A percentile compares a stretch with the other conserved stretches of the same genome.
Evolutionary conservation across 345 rosid genomes (phyloP).

Genomic region (Lepidium didymum): DNA sequence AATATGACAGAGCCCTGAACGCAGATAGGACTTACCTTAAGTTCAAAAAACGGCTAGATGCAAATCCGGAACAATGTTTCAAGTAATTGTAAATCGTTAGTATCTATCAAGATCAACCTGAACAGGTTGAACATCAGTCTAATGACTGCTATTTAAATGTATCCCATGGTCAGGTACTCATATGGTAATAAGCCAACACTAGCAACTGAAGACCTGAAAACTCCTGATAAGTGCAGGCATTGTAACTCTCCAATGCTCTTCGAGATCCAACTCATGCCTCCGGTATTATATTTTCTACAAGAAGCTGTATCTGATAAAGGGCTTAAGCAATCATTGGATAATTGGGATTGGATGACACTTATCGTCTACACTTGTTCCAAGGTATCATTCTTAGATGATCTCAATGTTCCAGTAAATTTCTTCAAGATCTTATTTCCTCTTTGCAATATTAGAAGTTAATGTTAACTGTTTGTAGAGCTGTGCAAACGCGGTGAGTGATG

Average conservation of each 20-base stretch:
- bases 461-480: slow-evolving; percentile 52
- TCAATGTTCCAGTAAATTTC: background rate
- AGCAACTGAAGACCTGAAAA: slow-evolving; percentile 37
- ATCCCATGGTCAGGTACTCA: slow-evolving; percentile 45
- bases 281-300: slow-evolving; percentile 66
- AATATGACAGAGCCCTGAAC: slow-evolving; percentile 69
- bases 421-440: background rate
- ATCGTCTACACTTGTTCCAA: slow-evolving; percentile 68
- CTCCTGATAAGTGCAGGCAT: slow-evolving; percentile 44
- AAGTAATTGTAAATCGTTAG: slow-evolving; percentile 37
- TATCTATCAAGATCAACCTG: background rate
- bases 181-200: slow-evolving; percentile 65
- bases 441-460: background rate
- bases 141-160: background rate
- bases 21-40: slow-evolving; percentile 89
- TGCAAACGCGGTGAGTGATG: slow-evolving; percentile 21
- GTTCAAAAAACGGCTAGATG: slow-evolving; percentile 77
- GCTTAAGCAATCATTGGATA: slow-evolving; percentile 42
- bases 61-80: slow-evolving; percentile 80
- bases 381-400: slow-evolving; percentile 26
- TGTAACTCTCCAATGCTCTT: slow-evolving; percentile 61
- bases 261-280: slow-evolving; percentile 94
- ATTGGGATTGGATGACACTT: slow-evolving; percentile 91
- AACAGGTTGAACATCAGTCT: background rate
- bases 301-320: slow-evolving; percentile 45